A percentile compares a stretch with the other conserved stretches of the same genome.
Conservation (phyloP, 768 basidiomycete species). For the Sarcodon sp. region DNA sequence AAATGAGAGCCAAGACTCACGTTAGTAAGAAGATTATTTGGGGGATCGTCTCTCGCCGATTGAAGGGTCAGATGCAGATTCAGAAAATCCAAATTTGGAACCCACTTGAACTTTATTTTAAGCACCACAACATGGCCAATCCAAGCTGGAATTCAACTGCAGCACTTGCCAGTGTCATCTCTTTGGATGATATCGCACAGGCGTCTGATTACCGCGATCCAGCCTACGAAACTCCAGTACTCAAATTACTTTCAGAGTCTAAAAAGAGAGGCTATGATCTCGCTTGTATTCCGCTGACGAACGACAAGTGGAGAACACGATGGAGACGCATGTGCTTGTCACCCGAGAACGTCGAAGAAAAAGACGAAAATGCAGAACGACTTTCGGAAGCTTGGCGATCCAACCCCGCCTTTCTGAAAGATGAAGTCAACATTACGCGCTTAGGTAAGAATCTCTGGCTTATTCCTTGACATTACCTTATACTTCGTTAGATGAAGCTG, state of each 20-base stretch:
- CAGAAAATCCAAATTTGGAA: too few relatives aligned
- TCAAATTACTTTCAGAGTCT: conserved; percentile 37
- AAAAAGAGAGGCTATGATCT: conserved; percentile 59
- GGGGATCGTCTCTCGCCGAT: too few relatives aligned
- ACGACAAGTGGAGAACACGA: conserved; percentile 69
- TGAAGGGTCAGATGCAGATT: too few relatives aligned
- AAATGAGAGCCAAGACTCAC: too few relatives aligned
- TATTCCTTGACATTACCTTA: neutral
- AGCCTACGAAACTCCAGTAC: conserved; percentile 28
- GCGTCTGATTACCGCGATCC: conserved; percentile 9
- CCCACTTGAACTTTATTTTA: too few relatives aligned
- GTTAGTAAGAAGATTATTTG: too few relatives aligned
- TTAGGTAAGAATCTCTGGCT: conserved; percentile 45
- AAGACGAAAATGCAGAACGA: conserved; percentile 32
- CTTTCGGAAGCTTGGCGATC: conserved; percentile 82
- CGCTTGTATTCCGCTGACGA: conserved; percentile 83
- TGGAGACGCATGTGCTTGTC: conserved; percentile 87
- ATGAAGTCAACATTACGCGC: conserved; percentile 83
- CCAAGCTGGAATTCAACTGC: neutral
- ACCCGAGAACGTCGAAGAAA: conserved; percentile 27
- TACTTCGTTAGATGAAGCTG: conserved; percentile 49
- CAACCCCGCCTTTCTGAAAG: conserved; percentile 61
- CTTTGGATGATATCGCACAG: conserved; percentile 14
- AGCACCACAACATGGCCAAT: too few relatives aligned
- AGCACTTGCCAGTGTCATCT: conserved; percentile 11